phyloP scores from a whole-genome alignment of 768 basidiomycete genomes.

The Pleurotus salmoneostramineus region DNA sequence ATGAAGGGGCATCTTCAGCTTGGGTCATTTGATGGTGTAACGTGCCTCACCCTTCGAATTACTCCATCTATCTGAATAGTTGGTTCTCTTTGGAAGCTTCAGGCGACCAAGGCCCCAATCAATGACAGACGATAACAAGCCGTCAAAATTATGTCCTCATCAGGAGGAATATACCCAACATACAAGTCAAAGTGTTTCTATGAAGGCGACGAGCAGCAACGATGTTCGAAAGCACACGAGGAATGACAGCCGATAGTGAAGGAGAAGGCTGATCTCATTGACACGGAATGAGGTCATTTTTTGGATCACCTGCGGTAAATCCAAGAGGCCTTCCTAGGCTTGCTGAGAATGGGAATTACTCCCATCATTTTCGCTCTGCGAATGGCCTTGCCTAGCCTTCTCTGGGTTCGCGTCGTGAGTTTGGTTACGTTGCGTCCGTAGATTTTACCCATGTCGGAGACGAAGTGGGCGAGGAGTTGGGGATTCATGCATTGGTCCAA shows the following conservation, averaged over 20 bases:
- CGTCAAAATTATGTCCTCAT: too few relatives aligned
- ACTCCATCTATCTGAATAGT: not conserved
- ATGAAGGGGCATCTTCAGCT: not conserved
- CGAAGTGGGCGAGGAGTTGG: slow-evolving; percentile 48
- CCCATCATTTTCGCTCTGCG: slow-evolving; percentile 92
- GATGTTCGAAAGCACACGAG: not conserved
- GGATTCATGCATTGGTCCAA: slow-evolving; percentile 64
- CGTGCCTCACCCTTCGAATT: slow-evolving; percentile 15
- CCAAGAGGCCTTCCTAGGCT: slow-evolving; percentile 12
- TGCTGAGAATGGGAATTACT: slow-evolving; percentile 58
- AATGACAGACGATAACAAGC: too few relatives aligned
- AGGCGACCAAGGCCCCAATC: too few relatives aligned
- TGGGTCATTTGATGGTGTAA: slow-evolving; percentile 30
- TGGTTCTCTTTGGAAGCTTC: not conserved
- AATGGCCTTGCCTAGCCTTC: slow-evolving; percentile 78
- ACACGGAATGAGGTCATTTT: not conserved
- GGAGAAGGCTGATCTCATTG: not conserved
- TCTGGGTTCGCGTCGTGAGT: slow-evolving; percentile 77
- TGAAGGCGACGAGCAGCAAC: too few relatives aligned
- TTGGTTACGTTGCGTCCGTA: slow-evolving; percentile 61
- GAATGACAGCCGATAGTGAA: not conserved
- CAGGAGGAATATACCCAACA: too few relatives aligned
- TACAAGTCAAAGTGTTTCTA: too few relatives aligned
- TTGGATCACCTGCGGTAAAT: slow-evolving; percentile 5
- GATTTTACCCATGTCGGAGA: slow-evolving; percentile 82